A percentile compares a stretch with the other conserved stretches of the same genome.
phyloP scores from a whole-genome alignment of 768 basidiomycete genomes.

The Leccinum rimulosum region DNA sequence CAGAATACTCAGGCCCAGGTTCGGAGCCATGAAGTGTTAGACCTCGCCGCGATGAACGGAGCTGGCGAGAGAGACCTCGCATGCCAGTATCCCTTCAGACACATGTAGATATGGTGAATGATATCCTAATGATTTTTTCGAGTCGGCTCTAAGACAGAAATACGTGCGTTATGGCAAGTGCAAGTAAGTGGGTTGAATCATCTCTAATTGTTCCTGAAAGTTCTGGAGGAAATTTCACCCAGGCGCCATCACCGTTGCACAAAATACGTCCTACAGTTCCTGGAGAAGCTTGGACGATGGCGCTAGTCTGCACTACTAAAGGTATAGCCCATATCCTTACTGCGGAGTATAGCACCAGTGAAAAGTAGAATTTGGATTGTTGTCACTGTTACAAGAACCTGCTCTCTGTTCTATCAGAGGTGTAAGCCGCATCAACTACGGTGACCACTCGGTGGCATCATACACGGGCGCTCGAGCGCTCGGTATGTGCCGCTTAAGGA shows the following conservation, averaged over 20 bases:
- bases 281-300: background rate
- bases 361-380: background rate
- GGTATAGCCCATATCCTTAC: background rate
- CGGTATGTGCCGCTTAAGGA: constrained; percentile 59
- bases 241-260: background rate
- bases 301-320: background rate
- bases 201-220: background rate
- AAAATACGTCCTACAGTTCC: background rate
- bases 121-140: background rate
- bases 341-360: background rate
- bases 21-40: background rate
- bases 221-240: background rate
- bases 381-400: background rate
- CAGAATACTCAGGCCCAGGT: background rate
- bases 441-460: background rate
- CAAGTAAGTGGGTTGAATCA: background rate
- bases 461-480: constrained; percentile 30
- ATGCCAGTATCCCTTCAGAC: background rate
- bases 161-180: background rate
- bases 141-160: background rate
- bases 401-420: background rate
- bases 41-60: background rate
- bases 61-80: background rate
- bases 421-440: background rate
- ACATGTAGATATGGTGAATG: background rate